Conservation (phyloP, 768 basidiomycete genomes). For the Daedaleopsis nitida region DNA sequence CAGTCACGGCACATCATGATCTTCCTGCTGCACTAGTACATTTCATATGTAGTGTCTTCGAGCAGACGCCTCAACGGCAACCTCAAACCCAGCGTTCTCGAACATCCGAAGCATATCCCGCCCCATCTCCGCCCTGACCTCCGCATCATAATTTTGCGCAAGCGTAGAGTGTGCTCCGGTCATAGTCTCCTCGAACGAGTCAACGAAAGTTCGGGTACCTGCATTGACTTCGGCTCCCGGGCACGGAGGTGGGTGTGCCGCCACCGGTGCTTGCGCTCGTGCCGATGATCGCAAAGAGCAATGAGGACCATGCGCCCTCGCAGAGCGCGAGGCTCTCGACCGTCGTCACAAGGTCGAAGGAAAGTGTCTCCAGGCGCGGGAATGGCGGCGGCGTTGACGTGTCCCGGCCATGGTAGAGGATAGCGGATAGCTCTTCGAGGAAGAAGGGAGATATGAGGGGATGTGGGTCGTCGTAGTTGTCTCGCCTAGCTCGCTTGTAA, state of each 20-base stretch:
- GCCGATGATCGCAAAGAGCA: neutral
- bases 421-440: neutral
- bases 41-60: too few species aligned
- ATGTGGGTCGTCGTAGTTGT: neutral
- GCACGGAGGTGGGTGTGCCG: neutral
- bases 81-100: too few species aligned
- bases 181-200: too few species aligned
- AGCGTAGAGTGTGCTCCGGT: too few species aligned
- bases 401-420: neutral
- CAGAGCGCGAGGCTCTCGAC: neutral
- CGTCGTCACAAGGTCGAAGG: neutral
- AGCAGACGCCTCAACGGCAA: too few species aligned
- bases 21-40: too few species aligned
- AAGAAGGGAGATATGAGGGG: neutral
- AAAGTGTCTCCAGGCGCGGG: neutral
- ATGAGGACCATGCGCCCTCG: neutral
- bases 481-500: neutral
- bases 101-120: too few species aligned
- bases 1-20: too few species aligned
- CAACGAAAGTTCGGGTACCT: too few species aligned
- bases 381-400: neutral
- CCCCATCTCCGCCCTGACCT: too few species aligned
- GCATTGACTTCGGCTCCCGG: too few species aligned
- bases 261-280: neutral
- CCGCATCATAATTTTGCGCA: too few species aligned